Evolutionary conservation across 495 filamentous ascomycete species (phyloP).

Genomic region (Glutinoglossum americanum): DNA sequence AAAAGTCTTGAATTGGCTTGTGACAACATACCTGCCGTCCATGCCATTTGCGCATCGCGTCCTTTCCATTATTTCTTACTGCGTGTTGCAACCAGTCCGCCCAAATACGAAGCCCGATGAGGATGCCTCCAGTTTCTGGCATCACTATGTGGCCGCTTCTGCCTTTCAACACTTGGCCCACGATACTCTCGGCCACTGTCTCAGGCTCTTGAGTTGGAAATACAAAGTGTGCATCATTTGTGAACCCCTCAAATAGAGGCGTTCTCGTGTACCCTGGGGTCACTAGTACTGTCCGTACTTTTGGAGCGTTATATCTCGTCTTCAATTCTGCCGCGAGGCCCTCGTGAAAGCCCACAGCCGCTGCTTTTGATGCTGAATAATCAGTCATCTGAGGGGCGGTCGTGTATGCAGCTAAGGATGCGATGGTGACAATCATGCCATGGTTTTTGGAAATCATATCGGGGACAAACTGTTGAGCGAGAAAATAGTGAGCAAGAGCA

Average conservation of each 20-base stretch:
- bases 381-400: constrained; percentile 43
- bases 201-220: constrained; percentile 23
- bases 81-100: background rate
- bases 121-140: background rate
- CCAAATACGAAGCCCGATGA: background rate
- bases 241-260: constrained; percentile 34
- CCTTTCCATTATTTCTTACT: background rate
- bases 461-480: constrained; percentile 43
- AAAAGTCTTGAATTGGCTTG: background rate
- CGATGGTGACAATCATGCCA: constrained; percentile 55
- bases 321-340: constrained; percentile 40
- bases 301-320: constrained; percentile 37
- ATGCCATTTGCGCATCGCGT: background rate
- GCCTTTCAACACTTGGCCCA: background rate
- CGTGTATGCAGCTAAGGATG: constrained; percentile 37
- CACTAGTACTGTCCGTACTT: constrained; percentile 42
- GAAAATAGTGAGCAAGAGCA: constrained; percentile 43
- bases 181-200: background rate
- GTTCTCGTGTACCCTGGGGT: constrained; percentile 44
- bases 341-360: constrained; percentile 45
- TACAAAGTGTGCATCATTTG: constrained; percentile 31
- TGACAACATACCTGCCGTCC: background rate
- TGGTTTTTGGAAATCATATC: constrained; percentile 39
- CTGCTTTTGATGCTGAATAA: constrained; percentile 47
- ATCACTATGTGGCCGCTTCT: background rate